A percentile compares a stretch with the other conserved stretches of the same genome.
Conservation (phyloP, 1,284 basidiomycete species). For the Ustilago xerochloae region DNA sequence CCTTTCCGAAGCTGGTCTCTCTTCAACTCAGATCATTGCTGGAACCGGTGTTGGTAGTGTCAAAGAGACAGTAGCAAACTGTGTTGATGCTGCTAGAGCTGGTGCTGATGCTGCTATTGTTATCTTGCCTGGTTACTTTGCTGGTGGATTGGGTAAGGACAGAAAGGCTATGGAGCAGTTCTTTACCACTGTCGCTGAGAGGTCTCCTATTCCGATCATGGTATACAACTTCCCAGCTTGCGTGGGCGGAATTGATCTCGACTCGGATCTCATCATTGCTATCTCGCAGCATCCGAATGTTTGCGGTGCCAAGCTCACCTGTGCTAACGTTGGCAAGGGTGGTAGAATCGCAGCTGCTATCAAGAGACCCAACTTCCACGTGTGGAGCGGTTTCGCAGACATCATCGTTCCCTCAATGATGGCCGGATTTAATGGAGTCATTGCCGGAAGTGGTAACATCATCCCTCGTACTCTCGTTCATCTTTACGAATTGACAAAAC, state of each 20-base stretch:
- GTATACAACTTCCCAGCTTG: constrained; percentile 86
- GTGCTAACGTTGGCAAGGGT: constrained; percentile 88
- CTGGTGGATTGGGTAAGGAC: constrained; percentile 76
- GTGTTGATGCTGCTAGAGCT: constrained; percentile 78
- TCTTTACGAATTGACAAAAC: constrained; percentile 76
- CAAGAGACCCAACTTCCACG: constrained; percentile 59
- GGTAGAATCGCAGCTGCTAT: constrained; percentile 81
- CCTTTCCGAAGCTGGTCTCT: constrained; percentile 77
- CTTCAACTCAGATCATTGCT: constrained; percentile 78
- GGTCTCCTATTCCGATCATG: constrained; percentile 85
- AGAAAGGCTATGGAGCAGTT: constrained; percentile 78
- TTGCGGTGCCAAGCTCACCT: constrained; percentile 84
- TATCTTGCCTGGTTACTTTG: constrained; percentile 85
- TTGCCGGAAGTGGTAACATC: constrained; percentile 51
- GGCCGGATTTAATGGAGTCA: constrained; percentile 50
- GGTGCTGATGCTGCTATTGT: constrained; percentile 87
- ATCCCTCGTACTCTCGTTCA: constrained; percentile 74
- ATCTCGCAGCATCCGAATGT: constrained; percentile 86
- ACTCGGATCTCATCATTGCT: constrained; percentile 83
- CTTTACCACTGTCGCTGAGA: constrained; percentile 80
- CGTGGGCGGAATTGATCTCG: constrained; percentile 81
- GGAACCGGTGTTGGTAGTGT: constrained; percentile 86
- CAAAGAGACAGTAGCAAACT: constrained; percentile 80
- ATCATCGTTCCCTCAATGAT: constrained; percentile 48
- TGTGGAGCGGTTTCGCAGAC: constrained; percentile 43